Evolutionary conservation across 148 eudicot genomes (phyloP).

Genomic region (Nyssa sinensis): DNA sequence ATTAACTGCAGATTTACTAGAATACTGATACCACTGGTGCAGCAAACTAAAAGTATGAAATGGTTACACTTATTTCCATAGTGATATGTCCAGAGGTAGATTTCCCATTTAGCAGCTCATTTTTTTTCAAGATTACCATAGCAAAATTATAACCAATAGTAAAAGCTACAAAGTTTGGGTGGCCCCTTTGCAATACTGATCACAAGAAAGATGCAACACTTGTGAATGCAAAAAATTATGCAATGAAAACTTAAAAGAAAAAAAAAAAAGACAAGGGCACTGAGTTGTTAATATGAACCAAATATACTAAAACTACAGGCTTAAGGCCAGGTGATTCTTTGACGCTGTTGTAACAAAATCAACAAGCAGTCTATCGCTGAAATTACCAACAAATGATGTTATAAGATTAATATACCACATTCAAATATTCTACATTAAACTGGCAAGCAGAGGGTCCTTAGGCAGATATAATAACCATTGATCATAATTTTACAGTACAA

Average conservation of each 20-base stretch:
- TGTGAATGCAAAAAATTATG: no score
- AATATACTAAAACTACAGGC: no score
- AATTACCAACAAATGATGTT: background rate
- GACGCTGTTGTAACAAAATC: background rate
- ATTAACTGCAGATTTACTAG: background rate
- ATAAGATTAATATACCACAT: background rate
- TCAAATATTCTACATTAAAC: slow-evolving; percentile 3
- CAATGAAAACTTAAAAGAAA: no score
- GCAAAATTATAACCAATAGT: background rate
- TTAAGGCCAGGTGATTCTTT: background rate
- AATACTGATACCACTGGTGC: background rate
- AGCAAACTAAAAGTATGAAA: no score
- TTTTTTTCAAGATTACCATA: background rate
- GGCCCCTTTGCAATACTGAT: no score
- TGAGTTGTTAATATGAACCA: background rate
- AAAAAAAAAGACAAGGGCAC: background rate
- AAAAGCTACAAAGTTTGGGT: no score
- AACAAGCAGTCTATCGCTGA: slow-evolving; percentile 2
- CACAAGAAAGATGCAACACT: no score
- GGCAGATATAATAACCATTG: background rate
- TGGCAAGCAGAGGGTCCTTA: background rate
- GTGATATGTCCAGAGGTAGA: no score
- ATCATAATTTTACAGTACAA: background rate
- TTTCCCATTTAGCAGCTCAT: background rate
- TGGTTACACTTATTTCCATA: background rate